Evolutionary conservation across 768 basidiomycete genomes (phyloP).

Genomic region (Neoboletus brunneissimus): DNA sequence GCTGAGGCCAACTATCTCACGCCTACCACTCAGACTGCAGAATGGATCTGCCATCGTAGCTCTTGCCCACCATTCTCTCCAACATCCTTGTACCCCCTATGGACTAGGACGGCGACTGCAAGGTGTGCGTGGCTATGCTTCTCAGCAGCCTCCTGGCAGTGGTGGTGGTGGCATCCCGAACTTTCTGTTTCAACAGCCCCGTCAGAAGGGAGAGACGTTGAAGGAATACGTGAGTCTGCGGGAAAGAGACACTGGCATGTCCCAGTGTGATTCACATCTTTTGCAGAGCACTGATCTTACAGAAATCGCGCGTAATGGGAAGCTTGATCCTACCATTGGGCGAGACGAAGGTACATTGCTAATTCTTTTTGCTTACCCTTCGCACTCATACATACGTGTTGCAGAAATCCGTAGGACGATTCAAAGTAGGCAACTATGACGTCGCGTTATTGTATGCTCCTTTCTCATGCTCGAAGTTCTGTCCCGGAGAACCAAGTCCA

Average conservation of each 20-base stretch:
- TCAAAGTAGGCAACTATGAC: conserved; percentile 58
- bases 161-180: conserved; percentile 49
- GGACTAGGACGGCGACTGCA: not conserved
- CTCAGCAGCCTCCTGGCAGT: conserved; percentile 43
- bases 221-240: conserved; percentile 67
- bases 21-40: conserved; percentile 17
- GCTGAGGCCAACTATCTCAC: conserved; percentile 9
- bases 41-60: conserved; percentile 18
- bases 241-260: conserved; percentile 15
- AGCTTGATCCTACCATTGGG: conserved; percentile 89
- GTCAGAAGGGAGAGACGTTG: conserved; percentile 79
- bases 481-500: conserved; percentile 86
- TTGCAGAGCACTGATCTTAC: conserved; percentile 78
- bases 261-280: too few relatives aligned
- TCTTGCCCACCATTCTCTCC: not conserved
- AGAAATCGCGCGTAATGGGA: conserved; percentile 77
- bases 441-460: not conserved
- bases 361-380: not conserved
- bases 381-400: not conserved
- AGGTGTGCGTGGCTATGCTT: conserved; percentile 42
- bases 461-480: conserved; percentile 48
- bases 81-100: not conserved
- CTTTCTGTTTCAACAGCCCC: conserved; percentile 55
- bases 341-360: conserved; percentile 65
- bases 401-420: conserved; percentile 85